A percentile compares a stretch with the other conserved stretches of the same genome.
phyloP scores from a whole-genome alignment of 805 yeast genomes.

The Komagataella populi region DNA sequence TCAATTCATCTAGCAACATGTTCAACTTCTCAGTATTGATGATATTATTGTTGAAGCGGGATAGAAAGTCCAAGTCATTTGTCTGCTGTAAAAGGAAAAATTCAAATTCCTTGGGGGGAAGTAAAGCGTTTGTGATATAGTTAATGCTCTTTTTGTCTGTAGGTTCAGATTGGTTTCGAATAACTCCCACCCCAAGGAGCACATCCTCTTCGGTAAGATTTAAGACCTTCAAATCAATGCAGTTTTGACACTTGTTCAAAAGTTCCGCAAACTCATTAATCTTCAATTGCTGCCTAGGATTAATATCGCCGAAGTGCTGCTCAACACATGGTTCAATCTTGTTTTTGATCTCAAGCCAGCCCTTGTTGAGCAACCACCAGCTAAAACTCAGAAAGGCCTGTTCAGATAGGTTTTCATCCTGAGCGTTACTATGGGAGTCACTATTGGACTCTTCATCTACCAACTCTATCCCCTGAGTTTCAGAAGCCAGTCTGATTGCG shows the following conservation, averaged over 20 bases:
- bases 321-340: constrained; percentile 43
- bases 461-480: constrained; percentile 18
- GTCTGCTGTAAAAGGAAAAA: constrained; percentile 39
- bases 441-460: constrained; percentile 9
- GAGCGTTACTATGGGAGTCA: constrained; percentile 7
- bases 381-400: constrained; percentile 77
- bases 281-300: constrained; percentile 62
- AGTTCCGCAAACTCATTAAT: constrained; percentile 42
- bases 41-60: constrained; percentile 2
- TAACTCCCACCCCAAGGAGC: constrained; percentile 3
- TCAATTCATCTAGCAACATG: constrained; percentile 16
- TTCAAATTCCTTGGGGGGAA: constrained; percentile 41
- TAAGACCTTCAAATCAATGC: constrained; percentile 14
- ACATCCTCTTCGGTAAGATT: constrained; percentile 6
- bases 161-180: constrained; percentile 5
- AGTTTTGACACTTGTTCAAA: constrained; percentile 23
- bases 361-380: constrained; percentile 90
- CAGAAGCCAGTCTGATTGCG: constrained; percentile 57
- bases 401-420: constrained; percentile 39
- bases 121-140: constrained; percentile 11
- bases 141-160: background rate
- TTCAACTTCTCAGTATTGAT: constrained; percentile 11
- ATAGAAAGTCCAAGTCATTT: constrained; percentile 3
- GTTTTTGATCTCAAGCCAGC: constrained; percentile 51
- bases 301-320: constrained; percentile 44